These are phyloP conservation scores for Incumbomyces delicatus DNA, from an alignment of 2,329 filamentous ascomycete species.

Conservation along the genomic window DNA sequence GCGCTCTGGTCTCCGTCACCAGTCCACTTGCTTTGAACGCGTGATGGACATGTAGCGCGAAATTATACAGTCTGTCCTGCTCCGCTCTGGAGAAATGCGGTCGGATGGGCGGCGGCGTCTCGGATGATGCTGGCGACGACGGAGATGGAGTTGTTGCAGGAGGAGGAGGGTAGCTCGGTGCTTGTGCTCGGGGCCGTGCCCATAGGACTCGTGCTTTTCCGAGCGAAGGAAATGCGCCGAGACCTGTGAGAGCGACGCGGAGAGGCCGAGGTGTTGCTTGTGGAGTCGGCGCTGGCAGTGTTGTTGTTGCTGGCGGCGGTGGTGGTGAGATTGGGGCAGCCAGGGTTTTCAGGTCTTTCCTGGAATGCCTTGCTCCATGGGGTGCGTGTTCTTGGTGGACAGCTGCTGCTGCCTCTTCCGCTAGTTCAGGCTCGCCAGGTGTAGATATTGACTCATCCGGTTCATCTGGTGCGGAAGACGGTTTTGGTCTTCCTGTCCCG, in stretches of 20 bases:
- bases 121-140: too few relatives aligned
- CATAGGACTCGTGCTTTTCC: slow-evolving; percentile 23
- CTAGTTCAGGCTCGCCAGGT: not conserved
- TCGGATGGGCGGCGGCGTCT: slow-evolving; percentile 14
- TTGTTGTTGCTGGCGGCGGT: too few relatives aligned
- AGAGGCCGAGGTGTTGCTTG: slow-evolving; percentile 4
- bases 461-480: not conserved
- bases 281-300: not conserved
- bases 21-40: slow-evolving; percentile 36
- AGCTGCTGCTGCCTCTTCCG: not conserved
- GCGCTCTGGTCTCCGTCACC: slow-evolving; percentile 37
- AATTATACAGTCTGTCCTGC: slow-evolving; percentile 30
- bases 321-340: slow-evolving; percentile 9
- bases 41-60: slow-evolving; percentile 32
- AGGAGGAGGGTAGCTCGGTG: too few relatives aligned
- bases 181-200: slow-evolving; percentile 23
- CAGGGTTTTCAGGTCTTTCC: slow-evolving; percentile 5
- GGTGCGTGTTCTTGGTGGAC: not conserved
- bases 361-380: too few relatives aligned
- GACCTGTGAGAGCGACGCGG: slow-evolving; percentile 13
- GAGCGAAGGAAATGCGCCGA: slow-evolving; percentile 15
- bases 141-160: too few relatives aligned
- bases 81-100: slow-evolving; percentile 6
- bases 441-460: not conserved
- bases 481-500: not conserved